phyloP scores from a whole-genome alignment of 441 rosid species.

The Populus hybrid region DNA sequence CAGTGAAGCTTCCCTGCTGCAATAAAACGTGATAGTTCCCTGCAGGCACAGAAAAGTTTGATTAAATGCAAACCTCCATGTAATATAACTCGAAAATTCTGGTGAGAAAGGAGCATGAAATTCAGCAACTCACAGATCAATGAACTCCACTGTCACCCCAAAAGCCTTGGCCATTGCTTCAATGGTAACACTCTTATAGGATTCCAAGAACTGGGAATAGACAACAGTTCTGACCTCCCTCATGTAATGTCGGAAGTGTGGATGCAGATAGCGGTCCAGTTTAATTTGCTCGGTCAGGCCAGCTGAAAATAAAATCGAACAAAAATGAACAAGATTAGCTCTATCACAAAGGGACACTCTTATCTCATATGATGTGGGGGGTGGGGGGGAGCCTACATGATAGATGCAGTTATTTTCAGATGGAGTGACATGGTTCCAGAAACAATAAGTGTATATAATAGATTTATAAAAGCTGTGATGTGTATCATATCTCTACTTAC shows the following conservation, averaged over 20 bases:
- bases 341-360: background rate
- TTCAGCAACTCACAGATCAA: constrained; percentile 69
- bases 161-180: constrained; percentile 99
- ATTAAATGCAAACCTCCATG: background rate
- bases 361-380: background rate
- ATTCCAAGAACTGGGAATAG: constrained; percentile 92
- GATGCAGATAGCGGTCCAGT: constrained; percentile 86
- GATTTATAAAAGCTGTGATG: background rate
- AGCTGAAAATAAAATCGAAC: constrained; percentile 46
- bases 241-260: constrained; percentile 98
- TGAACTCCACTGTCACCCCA: constrained; percentile 92
- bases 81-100: background rate
- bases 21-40: constrained; percentile 91
- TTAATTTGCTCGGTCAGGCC: constrained; percentile 85
- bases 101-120: background rate
- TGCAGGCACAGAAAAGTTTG: constrained; percentile 26
- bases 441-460: background rate
- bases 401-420: background rate
- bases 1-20: constrained; percentile 99
- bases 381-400: background rate
- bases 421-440: background rate
- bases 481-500: constrained; percentile 37
- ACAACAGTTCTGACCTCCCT: constrained; percentile 96
- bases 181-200: constrained; percentile 92
- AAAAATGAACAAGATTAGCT: constrained; percentile 7